A percentile compares a stretch with the other conserved stretches of the same genome.
Conservation (phyloP, 306 rosid genomes). For the Dalbergia cochinchinensis region DNA sequence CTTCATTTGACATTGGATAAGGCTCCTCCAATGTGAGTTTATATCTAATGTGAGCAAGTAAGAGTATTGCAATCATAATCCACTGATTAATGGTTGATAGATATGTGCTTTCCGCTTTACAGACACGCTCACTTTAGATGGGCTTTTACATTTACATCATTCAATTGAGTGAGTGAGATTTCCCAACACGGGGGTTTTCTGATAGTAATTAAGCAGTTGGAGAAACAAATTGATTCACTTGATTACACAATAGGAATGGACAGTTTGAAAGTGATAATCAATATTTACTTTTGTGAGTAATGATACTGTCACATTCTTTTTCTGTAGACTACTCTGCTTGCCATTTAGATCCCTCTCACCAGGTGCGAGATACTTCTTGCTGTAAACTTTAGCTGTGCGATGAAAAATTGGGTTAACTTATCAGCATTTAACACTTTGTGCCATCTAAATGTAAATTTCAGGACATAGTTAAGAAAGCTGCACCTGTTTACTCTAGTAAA, state of each 20-base stretch:
- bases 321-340: neutral
- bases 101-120: too few species aligned
- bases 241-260: slow-evolving; percentile 14
- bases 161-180: slow-evolving; percentile 34
- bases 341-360: slow-evolving; percentile 1
- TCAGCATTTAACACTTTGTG: neutral
- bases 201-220: slow-evolving; percentile 10
- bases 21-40: too few species aligned
- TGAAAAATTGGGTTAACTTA: neutral
- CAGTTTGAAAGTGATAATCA: slow-evolving; percentile 9
- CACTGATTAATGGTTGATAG: too few species aligned
- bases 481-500: neutral
- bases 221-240: slow-evolving; percentile 22
- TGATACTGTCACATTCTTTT: neutral
- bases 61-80: too few species aligned
- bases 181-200: neutral
- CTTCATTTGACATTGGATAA: neutral
- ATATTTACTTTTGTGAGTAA: neutral
- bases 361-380: neutral
- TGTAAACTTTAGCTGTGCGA: neutral
- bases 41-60: too few species aligned
- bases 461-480: slow-evolving; percentile 1
- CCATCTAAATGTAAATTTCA: neutral
- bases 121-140: neutral
- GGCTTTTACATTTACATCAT: neutral